Conservation (phyloP, 2,329 filamentous ascomycete genomes). For the Claviceps sp. region DNA sequence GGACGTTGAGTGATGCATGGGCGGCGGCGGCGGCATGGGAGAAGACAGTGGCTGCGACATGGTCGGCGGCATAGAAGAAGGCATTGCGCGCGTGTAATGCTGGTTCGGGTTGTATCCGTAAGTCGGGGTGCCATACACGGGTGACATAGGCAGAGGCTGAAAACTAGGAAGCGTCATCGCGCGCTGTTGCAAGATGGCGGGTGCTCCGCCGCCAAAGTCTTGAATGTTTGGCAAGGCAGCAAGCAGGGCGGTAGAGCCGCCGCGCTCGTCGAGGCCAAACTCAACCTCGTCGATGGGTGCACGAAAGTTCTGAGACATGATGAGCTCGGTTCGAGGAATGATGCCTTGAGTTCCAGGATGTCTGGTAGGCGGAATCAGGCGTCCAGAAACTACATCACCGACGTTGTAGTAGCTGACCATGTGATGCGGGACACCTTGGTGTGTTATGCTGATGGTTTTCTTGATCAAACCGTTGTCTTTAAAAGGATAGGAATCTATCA, state of each 20-base stretch:
- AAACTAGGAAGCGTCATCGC: conserved; percentile 14
- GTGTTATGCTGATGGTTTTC: conserved; percentile 78
- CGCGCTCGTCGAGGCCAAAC: conserved; percentile 8
- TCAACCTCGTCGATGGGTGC: conserved; percentile 50
- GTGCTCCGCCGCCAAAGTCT: conserved; percentile 5
- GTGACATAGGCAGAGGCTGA: conserved; percentile 1
- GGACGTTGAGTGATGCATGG: conserved; percentile 5
- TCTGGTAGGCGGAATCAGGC: conserved; percentile 43
- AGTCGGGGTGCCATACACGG: background rate
- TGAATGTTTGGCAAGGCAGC: conserved; percentile 6
- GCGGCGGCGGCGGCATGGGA: background rate
- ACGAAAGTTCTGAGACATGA: conserved; percentile 52
- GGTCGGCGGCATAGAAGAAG: conserved; percentile 2
- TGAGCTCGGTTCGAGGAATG: conserved; percentile 42
- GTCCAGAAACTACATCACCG: conserved; percentile 57
- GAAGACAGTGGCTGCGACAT: conserved; percentile 4
- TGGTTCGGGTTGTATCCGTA: conserved; percentile 7
- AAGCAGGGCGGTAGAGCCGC: conserved; percentile 4
- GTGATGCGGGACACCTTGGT: conserved; percentile 65
- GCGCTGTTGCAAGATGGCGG: conserved; percentile 14
- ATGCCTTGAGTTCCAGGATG: conserved; percentile 27
- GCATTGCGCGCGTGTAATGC: conserved; percentile 3
- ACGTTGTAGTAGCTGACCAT: conserved; percentile 81
- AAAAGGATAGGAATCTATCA: conserved; percentile 84
- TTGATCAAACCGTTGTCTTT: conserved; percentile 73